Evolutionary conservation across 768 basidiomycete genomes (phyloP), one percentile per base, ranked within the genome.

Genomic region (Crucibulum laeve): DNA sequence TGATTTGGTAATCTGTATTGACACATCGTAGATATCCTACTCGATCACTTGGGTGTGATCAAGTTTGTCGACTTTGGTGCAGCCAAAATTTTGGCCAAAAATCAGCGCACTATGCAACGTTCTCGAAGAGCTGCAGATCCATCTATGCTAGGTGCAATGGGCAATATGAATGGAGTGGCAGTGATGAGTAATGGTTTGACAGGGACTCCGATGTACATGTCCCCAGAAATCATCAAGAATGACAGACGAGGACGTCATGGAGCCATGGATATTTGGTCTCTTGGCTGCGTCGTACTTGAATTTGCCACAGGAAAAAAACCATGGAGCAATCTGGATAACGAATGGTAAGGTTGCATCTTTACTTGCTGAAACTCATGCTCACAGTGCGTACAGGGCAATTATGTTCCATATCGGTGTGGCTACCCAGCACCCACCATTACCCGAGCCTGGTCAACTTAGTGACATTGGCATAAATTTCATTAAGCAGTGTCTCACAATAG

Each of bases 131-230:
- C 65, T 5, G 56, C 74, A 2, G 80, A 77, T 44, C 56, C 64
- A n/a, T 54, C 56, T 17, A 51, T 56, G n/a, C 43, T 52, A 45
- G 63, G 57, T 37, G 55, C 58, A 7, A 53, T 62, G 33, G 53
- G 61, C 22, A 59, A 66, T 50, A 47, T 65, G 50, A 75, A 58
- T 53, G 69, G 70, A 4, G 59, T 74, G 19, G 79, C 74, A 24
- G 63, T 59, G 4, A 71, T 84, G 65, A 83, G 84, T 59, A 93
- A 92, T 64, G 89, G 88, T 53, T 68, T 99, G 25, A 96, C 94
- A 1, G 95, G 93, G 14, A 99, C 96, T 10, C 96, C 96, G 0
- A 98, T 98, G 95, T 98, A 99, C 64, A 97, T 99, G 91, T 96
- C 94, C 4, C 96, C 96, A 1, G 96, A 99, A 60, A 82, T 96